A percentile compares a stretch with the other conserved stretches of the same genome.
phyloP scores from a whole-genome alignment of 495 filamentous ascomycete genomes.

The Bombardia bombarda region DNA sequence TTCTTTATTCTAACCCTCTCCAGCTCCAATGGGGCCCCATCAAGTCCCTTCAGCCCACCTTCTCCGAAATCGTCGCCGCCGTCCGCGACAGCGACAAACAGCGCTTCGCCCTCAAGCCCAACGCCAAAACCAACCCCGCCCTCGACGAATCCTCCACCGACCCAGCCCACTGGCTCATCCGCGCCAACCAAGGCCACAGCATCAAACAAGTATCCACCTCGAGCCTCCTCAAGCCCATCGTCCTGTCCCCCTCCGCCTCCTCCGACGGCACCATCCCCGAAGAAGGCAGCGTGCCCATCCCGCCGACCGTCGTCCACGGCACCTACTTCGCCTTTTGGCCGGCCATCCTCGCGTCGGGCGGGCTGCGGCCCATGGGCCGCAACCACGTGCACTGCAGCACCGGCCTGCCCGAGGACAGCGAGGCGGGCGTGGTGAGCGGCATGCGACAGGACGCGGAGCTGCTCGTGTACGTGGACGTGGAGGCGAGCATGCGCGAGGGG shows the following conservation, averaged over 20 bases:
- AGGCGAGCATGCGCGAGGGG: conserved; percentile 54
- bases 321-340: conserved; percentile 74
- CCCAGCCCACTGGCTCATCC: conserved; percentile 72
- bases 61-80: conserved; percentile 62
- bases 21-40: conserved; percentile 66
- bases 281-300: conserved; percentile 31
- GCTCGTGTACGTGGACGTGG: conserved; percentile 72
- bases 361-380: conserved; percentile 68
- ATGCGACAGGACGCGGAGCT: conserved; percentile 77
- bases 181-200: conserved; percentile 87
- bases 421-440: conserved; percentile 59
- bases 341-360: conserved; percentile 61
- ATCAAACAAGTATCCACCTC: conserved; percentile 57
- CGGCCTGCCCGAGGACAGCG: conserved; percentile 45
- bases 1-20: conserved; percentile 2
- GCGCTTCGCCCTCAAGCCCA: conserved; percentile 61
- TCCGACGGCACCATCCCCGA: conserved; percentile 18
- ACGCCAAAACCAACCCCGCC: conserved; percentile 27
- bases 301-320: conserved; percentile 69
- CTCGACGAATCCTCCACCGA: conserved; percentile 29
- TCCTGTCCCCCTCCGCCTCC: conserved; percentile 28
- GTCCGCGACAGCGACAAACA: conserved; percentile 81
- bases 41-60: conserved; percentile 58
- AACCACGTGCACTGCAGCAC: conserved; percentile 84
- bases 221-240: conserved; percentile 60